Evolutionary conservation across 345 rosid species (phyloP).

Genomic region (Populus euphratica): DNA sequence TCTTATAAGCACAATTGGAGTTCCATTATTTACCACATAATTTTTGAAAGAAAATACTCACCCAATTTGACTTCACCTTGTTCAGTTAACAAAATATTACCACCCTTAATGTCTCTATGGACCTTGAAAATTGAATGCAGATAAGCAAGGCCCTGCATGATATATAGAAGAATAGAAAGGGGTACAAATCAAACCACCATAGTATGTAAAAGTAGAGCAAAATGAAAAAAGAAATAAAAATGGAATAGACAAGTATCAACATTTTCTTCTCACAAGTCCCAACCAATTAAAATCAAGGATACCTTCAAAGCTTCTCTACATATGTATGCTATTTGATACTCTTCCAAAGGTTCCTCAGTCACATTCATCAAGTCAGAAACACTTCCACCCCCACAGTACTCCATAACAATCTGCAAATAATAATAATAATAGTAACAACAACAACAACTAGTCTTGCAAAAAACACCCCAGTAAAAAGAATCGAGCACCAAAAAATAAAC

Average conservation of each 20-base stretch:
- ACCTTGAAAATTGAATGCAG: slow-evolving; percentile 97
- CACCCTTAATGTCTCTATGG: slow-evolving; percentile 97
- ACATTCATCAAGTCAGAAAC: slow-evolving; percentile 94
- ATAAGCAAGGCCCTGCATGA: slow-evolving; percentile 84
- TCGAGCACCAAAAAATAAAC: neutral
- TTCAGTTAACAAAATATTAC: slow-evolving; percentile 94
- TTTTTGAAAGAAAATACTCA: slow-evolving; percentile 39
- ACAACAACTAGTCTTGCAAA: slow-evolving; percentile 10
- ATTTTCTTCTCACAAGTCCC: neutral
- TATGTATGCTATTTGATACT: slow-evolving; percentile 91
- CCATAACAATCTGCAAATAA: slow-evolving; percentile 95
- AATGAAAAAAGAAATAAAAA: neutral
- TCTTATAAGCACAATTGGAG: neutral
- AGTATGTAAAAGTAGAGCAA: neutral
- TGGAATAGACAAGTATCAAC: neutral
- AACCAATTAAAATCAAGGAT: slow-evolving; percentile 12
- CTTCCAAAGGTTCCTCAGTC: slow-evolving; percentile 84
- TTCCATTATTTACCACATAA: neutral
- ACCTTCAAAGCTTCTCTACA: slow-evolving; percentile 97
- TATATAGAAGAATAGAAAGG: neutral
- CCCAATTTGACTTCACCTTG: slow-evolving; percentile 99
- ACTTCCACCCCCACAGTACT: slow-evolving; percentile 99
- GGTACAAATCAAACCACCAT: slow-evolving; percentile 7
- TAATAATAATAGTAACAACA: slow-evolving; percentile 6
- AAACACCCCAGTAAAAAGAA: slow-evolving; percentile 3